Conservation (phyloP, 2,329 filamentous ascomycete species). For the Phyllosticta paracitricarpa region DNA sequence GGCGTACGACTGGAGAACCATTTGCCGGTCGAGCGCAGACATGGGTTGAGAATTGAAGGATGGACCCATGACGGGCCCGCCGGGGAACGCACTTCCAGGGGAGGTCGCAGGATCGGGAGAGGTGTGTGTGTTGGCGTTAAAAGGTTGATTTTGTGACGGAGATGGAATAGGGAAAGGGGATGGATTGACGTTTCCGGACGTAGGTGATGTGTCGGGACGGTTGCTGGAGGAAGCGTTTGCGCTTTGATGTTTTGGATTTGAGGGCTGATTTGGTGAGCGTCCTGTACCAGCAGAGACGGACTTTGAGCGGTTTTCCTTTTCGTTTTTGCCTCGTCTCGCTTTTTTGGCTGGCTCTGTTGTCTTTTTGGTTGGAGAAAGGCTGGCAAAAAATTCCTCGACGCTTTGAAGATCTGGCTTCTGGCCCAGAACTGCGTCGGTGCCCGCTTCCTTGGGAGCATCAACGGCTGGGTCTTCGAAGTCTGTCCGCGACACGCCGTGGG, state of each 20-base stretch:
- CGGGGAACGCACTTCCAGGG: conserved; percentile 19
- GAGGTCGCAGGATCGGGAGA: conserved; percentile 29
- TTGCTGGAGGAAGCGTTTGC: conserved; percentile 10
- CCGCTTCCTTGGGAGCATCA: conserved; percentile 60
- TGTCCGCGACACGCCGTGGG: conserved; percentile 74
- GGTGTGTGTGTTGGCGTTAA: conserved; percentile 1
- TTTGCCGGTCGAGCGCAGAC: conserved; percentile 63
- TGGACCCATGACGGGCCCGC: background rate
- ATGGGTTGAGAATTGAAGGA: conserved; percentile 39
- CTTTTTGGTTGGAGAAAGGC: conserved; percentile 53
- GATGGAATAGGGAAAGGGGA: background rate
- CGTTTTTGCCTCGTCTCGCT: conserved; percentile 1
- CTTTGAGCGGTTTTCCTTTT: conserved; percentile 10
- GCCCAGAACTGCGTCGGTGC: conserved; percentile 79
- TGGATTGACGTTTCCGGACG: conserved; percentile 29
- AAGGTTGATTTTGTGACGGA: background rate
- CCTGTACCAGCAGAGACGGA: background rate
- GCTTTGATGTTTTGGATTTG: background rate
- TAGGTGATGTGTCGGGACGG: conserved; percentile 25
- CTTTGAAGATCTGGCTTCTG: conserved; percentile 86
- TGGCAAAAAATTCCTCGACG: conserved; percentile 88
- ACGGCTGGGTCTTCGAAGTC: conserved; percentile 71
- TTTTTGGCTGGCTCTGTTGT: conserved; percentile 20
- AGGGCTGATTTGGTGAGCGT: background rate
- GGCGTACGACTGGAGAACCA: conserved; percentile 64